Base-by-base conservation (phyloP, 768 basidiomycete species). In the Mycena rebaudengoi region DNA sequence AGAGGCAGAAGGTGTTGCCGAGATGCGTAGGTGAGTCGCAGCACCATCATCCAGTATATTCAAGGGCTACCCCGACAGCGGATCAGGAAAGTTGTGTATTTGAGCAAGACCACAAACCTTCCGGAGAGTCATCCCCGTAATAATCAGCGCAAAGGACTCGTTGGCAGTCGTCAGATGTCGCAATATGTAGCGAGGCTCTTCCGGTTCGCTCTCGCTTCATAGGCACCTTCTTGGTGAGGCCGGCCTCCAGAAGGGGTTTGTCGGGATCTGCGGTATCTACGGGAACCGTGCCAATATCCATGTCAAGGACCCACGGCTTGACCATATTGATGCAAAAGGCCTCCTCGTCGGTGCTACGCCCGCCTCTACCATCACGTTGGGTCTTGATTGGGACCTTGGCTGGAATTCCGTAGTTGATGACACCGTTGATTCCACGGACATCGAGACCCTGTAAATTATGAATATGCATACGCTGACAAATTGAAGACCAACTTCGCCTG, bases 281-380 rank as follows among this genome's bases (percentile, higher is more conserved):
- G 4, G 25, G 7, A 16, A 10, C 20, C 3, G 20, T 16, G 20
- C 5, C 39, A 13, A 39, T 12, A 26, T 54, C 46, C 20, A 46
- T 52, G 2, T 49, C 53, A 20, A 12, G 23, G 8, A 49, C 53
- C 57, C 57, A 59, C 16, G 57, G 57, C 48, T 64, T 56, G 5
- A 53, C 20, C 56, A 59, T 64, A 1, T 8, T 32, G 6, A 50
- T 14, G 12, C 18, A 30, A 16, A 60, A 49, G 4, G 58, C 49
- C 7, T 60, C 58, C 11, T 3, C 12, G 12, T 25, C 8, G 2
- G 55, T 32, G 30, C 52, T 51, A 6, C 60, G 28, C 4, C 52
- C 60, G 3, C 41, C 52, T 13, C 60, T 29, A 5, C 43, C 50
- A n/a, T 52, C 50, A 21, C 40, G 41, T 28, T 49, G 46, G 28